Percentiles rank a stretch among this genome's conserved stretches.
phyloP scores from a whole-genome alignment of 1,284 basidiomycete species.

The Earliella scabrosa region DNA sequence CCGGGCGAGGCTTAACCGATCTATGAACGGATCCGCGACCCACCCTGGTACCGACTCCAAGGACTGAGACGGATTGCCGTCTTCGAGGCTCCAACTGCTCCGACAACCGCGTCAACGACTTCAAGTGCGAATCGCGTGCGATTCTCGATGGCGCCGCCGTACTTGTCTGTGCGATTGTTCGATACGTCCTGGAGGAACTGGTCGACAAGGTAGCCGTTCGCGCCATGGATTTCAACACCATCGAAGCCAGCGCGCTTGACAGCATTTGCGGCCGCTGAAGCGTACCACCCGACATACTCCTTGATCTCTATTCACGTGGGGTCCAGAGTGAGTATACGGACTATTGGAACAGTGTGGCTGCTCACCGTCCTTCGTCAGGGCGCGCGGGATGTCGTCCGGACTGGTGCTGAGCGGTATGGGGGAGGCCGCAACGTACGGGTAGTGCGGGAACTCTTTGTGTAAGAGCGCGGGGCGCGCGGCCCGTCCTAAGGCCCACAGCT shows the following conservation, averaged over 20 bases:
- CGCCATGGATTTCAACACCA: constrained; percentile 39
- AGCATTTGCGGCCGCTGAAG: constrained; percentile 45
- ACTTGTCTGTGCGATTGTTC: constrained; percentile 62
- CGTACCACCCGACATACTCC: constrained; percentile 44
- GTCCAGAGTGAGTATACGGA: background rate
- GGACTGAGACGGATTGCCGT: constrained; percentile 58
- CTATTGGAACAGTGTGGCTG: background rate
- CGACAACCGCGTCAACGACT: constrained; percentile 49
- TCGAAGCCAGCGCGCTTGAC: constrained; percentile 50
- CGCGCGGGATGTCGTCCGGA: constrained; percentile 36
- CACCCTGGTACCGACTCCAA: constrained; percentile 45
- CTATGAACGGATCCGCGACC: background rate
- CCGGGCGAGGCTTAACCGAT: background rate
- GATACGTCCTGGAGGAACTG: constrained; percentile 46
- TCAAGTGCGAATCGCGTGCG: constrained; percentile 54
- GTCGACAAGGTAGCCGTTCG: constrained; percentile 46
- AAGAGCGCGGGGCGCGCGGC: constrained; percentile 40
- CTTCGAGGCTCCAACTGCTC: constrained; percentile 41
- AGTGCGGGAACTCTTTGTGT: constrained; percentile 32
- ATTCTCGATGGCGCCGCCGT: constrained; percentile 61
- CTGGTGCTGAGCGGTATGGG: constrained; percentile 41
- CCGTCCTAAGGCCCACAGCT: constrained; percentile 53
- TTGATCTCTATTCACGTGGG: constrained; percentile 41
- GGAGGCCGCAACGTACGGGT: constrained; percentile 39
- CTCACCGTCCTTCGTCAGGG: constrained; percentile 37